Evolutionary conservation across 1,284 basidiomycete genomes (phyloP).

Genomic region (Pseudomicrostroma phylloplanum): DNA sequence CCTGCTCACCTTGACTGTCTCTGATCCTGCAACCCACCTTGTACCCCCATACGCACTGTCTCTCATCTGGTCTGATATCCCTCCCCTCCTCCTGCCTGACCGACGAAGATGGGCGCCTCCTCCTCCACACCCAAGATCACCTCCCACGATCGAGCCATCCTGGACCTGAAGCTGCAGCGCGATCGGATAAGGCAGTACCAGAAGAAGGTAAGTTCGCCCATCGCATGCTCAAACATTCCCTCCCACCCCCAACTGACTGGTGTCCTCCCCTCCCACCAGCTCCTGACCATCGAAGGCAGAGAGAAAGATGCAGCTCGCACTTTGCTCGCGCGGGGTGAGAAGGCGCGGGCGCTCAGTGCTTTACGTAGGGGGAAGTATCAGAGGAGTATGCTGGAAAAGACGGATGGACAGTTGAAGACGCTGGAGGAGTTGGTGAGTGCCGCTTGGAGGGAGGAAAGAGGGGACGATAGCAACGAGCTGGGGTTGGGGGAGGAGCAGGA

Average conservation of each 20-base stretch:
- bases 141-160: constrained; percentile 80
- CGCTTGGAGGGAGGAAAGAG: background rate
- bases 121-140: constrained; percentile 67
- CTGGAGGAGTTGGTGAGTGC: constrained; percentile 76
- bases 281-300: constrained; percentile 75
- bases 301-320: constrained; percentile 83
- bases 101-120: background rate
- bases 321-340: constrained; percentile 72
- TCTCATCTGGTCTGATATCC: no score
- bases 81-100: no score
- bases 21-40: no score
- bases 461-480: background rate
- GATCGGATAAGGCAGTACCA: constrained; percentile 94
- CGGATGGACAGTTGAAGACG: constrained; percentile 80
- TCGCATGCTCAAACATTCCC: no score
- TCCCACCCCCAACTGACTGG: no score
- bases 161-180: constrained; percentile 89
- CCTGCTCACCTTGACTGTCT: no score
- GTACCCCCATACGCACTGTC: no score
- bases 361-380: constrained; percentile 87
- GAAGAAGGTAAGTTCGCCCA: constrained; percentile 63
- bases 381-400: constrained; percentile 75
- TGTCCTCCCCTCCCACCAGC: constrained; percentile 56
- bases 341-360: constrained; percentile 77
- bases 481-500: background rate